These are phyloP conservation scores for Phytophthora cryptogea DNA, from an alignment of 352 stramenopile genomes.

Conservation along the genomic window DNA sequence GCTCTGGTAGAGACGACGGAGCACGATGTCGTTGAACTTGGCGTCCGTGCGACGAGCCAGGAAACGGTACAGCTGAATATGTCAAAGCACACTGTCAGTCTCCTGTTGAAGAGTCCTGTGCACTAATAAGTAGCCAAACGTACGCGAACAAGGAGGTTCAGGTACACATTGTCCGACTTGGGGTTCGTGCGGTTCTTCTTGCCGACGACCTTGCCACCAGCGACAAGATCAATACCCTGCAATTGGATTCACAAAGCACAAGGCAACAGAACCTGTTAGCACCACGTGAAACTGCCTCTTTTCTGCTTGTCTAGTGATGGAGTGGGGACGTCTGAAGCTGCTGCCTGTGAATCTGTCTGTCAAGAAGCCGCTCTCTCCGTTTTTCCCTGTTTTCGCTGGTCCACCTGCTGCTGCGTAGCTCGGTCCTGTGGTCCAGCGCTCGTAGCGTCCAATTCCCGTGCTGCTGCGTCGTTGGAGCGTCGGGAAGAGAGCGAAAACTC, in stretches of 20 bases:
- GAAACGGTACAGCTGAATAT: conserved; percentile 93
- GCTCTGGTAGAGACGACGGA: conserved; percentile 99
- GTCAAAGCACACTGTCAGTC: neutral
- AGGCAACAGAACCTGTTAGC: conserved; percentile 23
- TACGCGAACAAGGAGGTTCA: conserved; percentile 95
- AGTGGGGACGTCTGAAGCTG: neutral
- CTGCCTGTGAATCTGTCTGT: neutral
- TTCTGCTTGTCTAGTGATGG: neutral
- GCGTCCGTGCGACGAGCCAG: conserved; percentile 97
- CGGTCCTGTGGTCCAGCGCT: neutral
- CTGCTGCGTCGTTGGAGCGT: neutral
- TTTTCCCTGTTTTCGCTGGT: neutral
- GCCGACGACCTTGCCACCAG: conserved; percentile 97
- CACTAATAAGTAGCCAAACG: neutral
- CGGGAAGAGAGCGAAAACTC: conserved; percentile 6
- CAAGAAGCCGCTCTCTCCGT: neutral
- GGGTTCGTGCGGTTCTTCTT: conserved; percentile 98
- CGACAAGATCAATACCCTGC: conserved; percentile 99
- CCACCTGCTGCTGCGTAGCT: neutral
- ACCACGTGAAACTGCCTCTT: conserved; percentile 1
- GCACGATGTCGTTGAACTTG: conserved; percentile 98
- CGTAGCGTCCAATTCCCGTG: neutral
- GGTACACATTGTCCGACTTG: conserved; percentile 99
- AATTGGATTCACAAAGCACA: conserved; percentile 18
- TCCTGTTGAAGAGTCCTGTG: neutral